Evolutionary conservation across 1,139 yeast species (phyloP).

Genomic region (Chernovozyma aurita): DNA sequence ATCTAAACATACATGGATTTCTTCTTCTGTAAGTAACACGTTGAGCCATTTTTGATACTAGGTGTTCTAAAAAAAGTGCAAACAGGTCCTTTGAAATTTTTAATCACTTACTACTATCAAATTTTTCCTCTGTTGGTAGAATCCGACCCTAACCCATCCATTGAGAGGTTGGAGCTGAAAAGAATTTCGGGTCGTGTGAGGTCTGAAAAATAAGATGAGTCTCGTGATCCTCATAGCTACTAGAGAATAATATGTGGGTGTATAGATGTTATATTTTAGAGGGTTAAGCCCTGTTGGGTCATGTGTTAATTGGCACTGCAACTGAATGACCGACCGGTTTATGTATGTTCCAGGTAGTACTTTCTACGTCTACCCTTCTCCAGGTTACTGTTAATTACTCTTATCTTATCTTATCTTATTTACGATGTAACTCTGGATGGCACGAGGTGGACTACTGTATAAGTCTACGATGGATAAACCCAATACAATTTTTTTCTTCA

Average conservation of each 20-base stretch:
- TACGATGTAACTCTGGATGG: too few relatives aligned
- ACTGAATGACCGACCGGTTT: too few relatives aligned
- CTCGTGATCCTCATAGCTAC: background rate
- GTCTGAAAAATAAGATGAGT: conserved; percentile 4
- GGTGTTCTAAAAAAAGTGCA: conserved; percentile 13
- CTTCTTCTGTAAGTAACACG: conserved; percentile 53
- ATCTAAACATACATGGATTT: conserved; percentile 42
- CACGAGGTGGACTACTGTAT: too few relatives aligned
- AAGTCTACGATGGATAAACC: too few relatives aligned
- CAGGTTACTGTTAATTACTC: too few relatives aligned
- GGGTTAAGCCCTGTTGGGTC: conserved; percentile 3
- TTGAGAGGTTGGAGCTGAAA: background rate
- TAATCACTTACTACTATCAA: background rate
- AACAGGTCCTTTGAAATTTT: conserved; percentile 1
- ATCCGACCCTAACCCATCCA: background rate
- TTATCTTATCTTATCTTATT: too few relatives aligned
- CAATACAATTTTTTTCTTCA: too few relatives aligned
- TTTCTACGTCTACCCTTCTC: too few relatives aligned
- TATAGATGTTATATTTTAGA: conserved; percentile 1
- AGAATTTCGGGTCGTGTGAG: conserved; percentile 7
- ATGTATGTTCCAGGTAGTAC: too few relatives aligned
- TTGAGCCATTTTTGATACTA: conserved; percentile 39
- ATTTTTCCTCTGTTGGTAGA: background rate
- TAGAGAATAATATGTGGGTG: conserved; percentile 2
- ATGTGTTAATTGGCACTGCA: background rate